Evolutionary conservation across 208 protist genomes (phyloP).

Genomic region (Perkinsela sp.): DNA sequence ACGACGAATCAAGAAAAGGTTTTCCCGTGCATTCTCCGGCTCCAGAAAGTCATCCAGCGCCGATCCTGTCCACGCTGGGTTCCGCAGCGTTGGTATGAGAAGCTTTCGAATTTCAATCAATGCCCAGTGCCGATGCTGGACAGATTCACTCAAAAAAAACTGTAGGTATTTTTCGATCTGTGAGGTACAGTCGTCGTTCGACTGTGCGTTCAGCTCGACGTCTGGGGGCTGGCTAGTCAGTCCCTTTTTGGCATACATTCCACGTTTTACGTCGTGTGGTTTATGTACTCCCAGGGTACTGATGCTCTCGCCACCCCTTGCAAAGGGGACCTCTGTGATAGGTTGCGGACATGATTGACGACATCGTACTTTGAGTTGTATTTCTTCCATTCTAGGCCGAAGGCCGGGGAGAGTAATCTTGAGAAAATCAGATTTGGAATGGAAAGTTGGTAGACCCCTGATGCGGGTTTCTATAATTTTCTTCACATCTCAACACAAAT

Average conservation of each 20-base stretch:
- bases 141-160: neutral
- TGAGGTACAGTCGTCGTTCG: too few species aligned
- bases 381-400: neutral
- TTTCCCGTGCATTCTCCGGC: neutral
- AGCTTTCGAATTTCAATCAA: neutral
- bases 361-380: neutral
- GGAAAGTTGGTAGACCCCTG: too few species aligned
- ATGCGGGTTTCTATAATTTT: too few species aligned
- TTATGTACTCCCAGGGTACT: neutral
- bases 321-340: neutral
- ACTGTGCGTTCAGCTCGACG: neutral
- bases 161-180: neutral
- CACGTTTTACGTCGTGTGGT: neutral
- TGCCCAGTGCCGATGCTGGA: neutral
- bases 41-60: neutral
- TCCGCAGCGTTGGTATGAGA: neutral
- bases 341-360: neutral
- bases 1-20: neutral
- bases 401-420: too few species aligned
- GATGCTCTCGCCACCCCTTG: too few species aligned
- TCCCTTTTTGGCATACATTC: too few species aligned
- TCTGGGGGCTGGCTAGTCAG: too few species aligned
- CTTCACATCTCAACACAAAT: too few species aligned
- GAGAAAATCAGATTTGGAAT: too few species aligned
- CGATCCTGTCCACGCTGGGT: neutral